phyloP scores from a whole-genome alignment of 208 protist species.

The Vickermania spadyakhi region DNA sequence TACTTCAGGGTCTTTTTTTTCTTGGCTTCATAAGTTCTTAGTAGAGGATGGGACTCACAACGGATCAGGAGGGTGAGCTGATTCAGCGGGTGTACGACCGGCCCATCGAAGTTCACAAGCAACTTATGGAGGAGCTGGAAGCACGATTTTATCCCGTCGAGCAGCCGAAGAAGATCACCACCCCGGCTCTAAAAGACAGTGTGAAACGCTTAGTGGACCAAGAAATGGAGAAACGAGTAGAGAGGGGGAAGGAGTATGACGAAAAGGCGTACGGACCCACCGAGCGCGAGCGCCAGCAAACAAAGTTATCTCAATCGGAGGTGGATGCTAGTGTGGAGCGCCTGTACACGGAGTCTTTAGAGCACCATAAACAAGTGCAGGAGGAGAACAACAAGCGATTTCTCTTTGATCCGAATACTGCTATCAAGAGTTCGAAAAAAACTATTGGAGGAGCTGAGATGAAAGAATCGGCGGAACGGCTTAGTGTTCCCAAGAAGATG shows the following conservation, averaged over 20 bases:
- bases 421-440: constrained; percentile 24
- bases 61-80: constrained; percentile 40
- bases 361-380: constrained; percentile 41
- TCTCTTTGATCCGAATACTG: constrained; percentile 28
- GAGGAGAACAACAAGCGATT: constrained; percentile 53
- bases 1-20: too few species aligned
- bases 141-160: constrained; percentile 63
- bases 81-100: constrained; percentile 64
- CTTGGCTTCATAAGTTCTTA: too few species aligned
- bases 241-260: constrained; percentile 32
- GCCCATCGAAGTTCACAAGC: constrained; percentile 35
- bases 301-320: constrained; percentile 12
- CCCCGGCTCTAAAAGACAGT: constrained; percentile 51
- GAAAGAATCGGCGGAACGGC: constrained; percentile 42
- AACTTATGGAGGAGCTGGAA: constrained; percentile 44
- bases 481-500: constrained; percentile 72
- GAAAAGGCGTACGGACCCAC: constrained; percentile 7
- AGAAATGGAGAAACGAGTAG: constrained; percentile 49
- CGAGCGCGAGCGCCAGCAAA: not conserved
- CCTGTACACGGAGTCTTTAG: constrained; percentile 63
- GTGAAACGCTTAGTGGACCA: constrained; percentile 67
- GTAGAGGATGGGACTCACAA: constrained; percentile 14
- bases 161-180: constrained; percentile 23
- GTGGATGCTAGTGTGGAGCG: constrained; percentile 38
- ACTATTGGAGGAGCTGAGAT: constrained; percentile 34